These are phyloP conservation scores for Geopyxis carbonaria DNA, from an alignment of 495 filamentous ascomycete species.

Conservation along the genomic window DNA sequence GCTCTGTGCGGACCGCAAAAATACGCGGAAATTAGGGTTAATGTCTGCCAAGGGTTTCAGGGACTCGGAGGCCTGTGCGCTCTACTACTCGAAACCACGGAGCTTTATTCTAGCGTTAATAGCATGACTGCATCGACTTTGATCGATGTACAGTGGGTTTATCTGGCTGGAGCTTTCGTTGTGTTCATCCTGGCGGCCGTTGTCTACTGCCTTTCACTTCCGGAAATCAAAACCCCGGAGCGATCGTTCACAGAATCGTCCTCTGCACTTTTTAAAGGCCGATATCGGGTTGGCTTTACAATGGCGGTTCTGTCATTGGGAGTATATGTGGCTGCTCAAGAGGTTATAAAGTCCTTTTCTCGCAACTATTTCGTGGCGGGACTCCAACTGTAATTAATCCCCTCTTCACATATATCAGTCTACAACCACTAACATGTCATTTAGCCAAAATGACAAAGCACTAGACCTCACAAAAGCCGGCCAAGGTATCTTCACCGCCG, in stretches of 20 bases:
- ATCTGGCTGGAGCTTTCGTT: conserved; percentile 50
- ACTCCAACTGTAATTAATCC: too few relatives aligned
- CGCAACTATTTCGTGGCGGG: neutral
- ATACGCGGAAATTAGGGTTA: conserved; percentile 48
- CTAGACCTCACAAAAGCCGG: conserved; percentile 28
- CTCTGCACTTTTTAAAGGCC: conserved; percentile 1
- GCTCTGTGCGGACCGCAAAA: conserved; percentile 48
- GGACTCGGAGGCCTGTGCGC: conserved; percentile 42
- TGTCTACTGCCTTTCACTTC: conserved; percentile 49
- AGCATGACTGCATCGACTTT: neutral
- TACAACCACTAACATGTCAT: too few relatives aligned
- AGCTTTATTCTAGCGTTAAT: neutral
- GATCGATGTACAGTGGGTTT: conserved; percentile 53
- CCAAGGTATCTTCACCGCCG: conserved; percentile 43
- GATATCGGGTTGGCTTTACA: conserved; percentile 4
- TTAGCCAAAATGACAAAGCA: neutral
- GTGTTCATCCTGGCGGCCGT: conserved; percentile 44
- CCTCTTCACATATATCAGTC: too few relatives aligned
- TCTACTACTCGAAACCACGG: neutral
- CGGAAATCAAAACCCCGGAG: conserved; percentile 34
- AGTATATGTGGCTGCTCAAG: conserved; percentile 51
- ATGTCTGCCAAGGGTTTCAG: conserved; percentile 52
- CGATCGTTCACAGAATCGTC: neutral
- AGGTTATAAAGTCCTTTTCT: conserved; percentile 32
- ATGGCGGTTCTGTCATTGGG: conserved; percentile 41